Conservation (phyloP, 2,329 filamentous ascomycete genomes). For the Rutstroemia sp. region DNA sequence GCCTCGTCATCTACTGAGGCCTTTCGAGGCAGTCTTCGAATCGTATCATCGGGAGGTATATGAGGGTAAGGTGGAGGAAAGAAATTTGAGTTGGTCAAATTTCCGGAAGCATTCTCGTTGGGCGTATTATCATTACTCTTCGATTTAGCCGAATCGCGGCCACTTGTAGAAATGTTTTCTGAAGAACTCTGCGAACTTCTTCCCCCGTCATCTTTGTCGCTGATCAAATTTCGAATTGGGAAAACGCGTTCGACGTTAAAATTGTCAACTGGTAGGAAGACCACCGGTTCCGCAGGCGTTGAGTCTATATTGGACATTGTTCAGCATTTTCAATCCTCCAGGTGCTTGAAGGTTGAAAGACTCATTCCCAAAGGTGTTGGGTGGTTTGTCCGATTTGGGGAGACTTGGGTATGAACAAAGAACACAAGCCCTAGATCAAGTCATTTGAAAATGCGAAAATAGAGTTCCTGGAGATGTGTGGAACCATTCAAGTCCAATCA, state of each 20-base stretch:
- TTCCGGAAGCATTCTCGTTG: background rate
- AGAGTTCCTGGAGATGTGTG: no score
- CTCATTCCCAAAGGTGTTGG: background rate
- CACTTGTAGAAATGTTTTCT: background rate
- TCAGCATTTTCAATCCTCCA: slow-evolving; percentile 2
- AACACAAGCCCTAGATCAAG: background rate
- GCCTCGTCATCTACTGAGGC: background rate
- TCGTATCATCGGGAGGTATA: slow-evolving; percentile 11
- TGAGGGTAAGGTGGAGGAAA: slow-evolving; percentile 15
- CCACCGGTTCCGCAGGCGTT: slow-evolving; percentile 11
- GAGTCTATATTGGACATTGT: slow-evolving; percentile 6
- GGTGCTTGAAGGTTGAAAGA: background rate
- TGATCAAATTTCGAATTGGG: slow-evolving; percentile 21
- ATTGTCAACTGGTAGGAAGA: slow-evolving; percentile 14
- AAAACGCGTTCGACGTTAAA: slow-evolving; percentile 20
- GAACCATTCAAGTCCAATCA: no score
- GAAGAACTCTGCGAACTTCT: background rate
- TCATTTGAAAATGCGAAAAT: background rate
- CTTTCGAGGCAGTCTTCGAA: slow-evolving; percentile 11
- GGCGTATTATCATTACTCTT: background rate
- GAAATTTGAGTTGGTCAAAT: slow-evolving; percentile 1
- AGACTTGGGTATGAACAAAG: background rate
- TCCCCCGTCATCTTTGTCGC: background rate
- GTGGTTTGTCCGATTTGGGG: background rate
- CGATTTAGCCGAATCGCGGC: background rate